A percentile compares a stretch with the other conserved stretches of the same genome.
These are phyloP conservation scores for Beta macrorhiza DNA, from an alignment of 179 eudicot genomes.

Conservation along the genomic window DNA sequence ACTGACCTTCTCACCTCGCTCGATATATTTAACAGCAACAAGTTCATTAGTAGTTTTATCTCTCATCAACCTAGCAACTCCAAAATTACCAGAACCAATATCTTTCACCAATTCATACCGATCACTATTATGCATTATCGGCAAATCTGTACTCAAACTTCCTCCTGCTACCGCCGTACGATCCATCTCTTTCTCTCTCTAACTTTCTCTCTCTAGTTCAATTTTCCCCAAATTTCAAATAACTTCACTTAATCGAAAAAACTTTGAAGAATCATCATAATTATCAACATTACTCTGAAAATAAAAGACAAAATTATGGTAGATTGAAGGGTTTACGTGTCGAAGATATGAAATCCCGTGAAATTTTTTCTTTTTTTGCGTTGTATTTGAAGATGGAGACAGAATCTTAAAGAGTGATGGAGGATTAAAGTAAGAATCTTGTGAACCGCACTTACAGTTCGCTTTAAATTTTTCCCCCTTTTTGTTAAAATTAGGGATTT, in stretches of 20 bases:
- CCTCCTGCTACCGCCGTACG: neutral
- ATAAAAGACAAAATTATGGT: neutral
- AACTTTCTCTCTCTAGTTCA: neutral
- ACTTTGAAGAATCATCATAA: neutral
- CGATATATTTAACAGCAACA: conserved; percentile 63
- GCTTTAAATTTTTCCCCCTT: neutral
- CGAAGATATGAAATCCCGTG: conserved; percentile 5
- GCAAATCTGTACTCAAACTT: conserved; percentile 30
- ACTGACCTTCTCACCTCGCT: conserved; percentile 62
- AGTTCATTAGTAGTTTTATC: conserved; percentile 56
- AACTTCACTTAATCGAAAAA: neutral
- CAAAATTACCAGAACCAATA: conserved; percentile 63
- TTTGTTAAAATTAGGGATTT: neutral
- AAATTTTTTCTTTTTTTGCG: neutral
- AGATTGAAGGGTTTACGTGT: neutral
- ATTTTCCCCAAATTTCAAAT: neutral
- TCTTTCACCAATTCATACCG: conserved; percentile 53
- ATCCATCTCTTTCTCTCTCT: conserved; percentile 2
- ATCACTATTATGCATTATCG: conserved; percentile 52
- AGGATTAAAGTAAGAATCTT: neutral
- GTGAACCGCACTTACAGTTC: neutral
- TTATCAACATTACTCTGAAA: neutral
- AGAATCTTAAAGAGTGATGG: conserved; percentile 1
- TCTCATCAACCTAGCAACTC: conserved; percentile 56
- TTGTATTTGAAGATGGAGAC: neutral